Evolutionary conservation across 2,329 filamentous ascomycete genomes (phyloP), one percentile per base, ranked within the genome.

Genomic region (Sporothrix humicola): DNA sequence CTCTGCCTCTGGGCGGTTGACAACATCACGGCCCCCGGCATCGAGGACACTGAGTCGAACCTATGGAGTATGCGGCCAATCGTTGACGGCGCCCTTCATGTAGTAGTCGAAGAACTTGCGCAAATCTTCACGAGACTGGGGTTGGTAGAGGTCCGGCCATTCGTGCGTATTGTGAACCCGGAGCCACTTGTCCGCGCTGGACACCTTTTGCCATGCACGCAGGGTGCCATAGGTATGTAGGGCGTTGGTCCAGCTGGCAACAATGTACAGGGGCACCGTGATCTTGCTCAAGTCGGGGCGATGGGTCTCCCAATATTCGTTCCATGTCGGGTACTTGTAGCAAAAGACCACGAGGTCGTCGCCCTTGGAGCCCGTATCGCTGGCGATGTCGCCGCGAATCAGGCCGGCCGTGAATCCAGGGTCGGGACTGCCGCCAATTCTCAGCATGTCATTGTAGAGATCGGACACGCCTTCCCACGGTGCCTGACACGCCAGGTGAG

Each of bases 31-130:
- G 17, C 50, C 50, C 2, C 50, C 50, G 7, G 50, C 50, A n/a
- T 54, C 50, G 17, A 54, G 50, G 2, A 54, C 17, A 17, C 50
- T 54, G 2, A 54, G 17, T 17, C 50, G 50, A 17, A 54, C 17
- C 3, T 20, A n/a, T 54, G 50, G 50, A 5, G 50, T 54, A 1
- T 54, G 50, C 50, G 50, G 50, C 50, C 50, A 54, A 7, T 54
- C 50, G 50, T 54, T 54, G 50, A 54, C 50, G 17, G 50, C 50
- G 13, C 20, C 13, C 17, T 54, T 54, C 50, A 54, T 54, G 17
- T 54, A 54, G 50, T 54, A 54, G 50, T 54, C 50, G 50, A n/a
- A 54, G 50, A 54, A 54, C 17, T 54, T 54, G 17, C 50, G 50
- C 7, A 54, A 13, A 13, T 54, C 50, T n/a, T 54, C 50, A n/a